Base-by-base conservation (phyloP, 371 early-diverging fungal genomes). In the Mucor lusitanicus region DNA sequence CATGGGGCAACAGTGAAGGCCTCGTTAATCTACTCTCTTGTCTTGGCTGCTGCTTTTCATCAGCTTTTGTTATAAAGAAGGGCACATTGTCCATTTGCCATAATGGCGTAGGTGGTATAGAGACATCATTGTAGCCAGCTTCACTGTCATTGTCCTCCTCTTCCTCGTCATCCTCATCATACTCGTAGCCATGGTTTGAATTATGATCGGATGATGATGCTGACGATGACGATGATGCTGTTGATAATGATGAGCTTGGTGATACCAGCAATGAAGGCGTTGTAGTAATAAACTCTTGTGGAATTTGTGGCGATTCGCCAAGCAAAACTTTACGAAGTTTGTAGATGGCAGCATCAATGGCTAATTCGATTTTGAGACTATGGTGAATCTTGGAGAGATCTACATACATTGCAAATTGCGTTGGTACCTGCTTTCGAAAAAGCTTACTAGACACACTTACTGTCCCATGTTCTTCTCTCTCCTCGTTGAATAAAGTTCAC, bases 311-410 rank as follows among this genome's bases (percentile, higher is more conserved):
- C 6, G 53, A 50, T 21, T 53, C 19, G 12, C 61, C 67, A 33
- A 67, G 25, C 0, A 67, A 61, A 6, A 7, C 30, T 23, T 40
- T 40, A 7, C 67, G 61, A 42, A 67, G 30, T 6, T 55, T 53
- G 23, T 89, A 89, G 6, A 92, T 70, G 39, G 88, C 89, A 27
- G 88, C 87, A 60, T 91, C 92, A 30, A 94, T 81, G n/a, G 87
- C 84, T 33, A 91, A 77, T 74, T 94, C 95, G 30, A 93, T 87
- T 48, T 86, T 84, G 61, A 90, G 81, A 71, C 92, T 93, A 67
- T 92, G 92, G 58, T 85, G 81, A 59, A 94, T 91, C 44, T 93
- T 88, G 0, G 92, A 86, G 23, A 93, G 84, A 78, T 90, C 92
- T 94, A 78, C 6, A 33, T 94, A 78, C 6, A 33, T 46, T 60